Base-by-base conservation (phyloP, 139 green algal species). In the Asterochloris erici region DNA sequence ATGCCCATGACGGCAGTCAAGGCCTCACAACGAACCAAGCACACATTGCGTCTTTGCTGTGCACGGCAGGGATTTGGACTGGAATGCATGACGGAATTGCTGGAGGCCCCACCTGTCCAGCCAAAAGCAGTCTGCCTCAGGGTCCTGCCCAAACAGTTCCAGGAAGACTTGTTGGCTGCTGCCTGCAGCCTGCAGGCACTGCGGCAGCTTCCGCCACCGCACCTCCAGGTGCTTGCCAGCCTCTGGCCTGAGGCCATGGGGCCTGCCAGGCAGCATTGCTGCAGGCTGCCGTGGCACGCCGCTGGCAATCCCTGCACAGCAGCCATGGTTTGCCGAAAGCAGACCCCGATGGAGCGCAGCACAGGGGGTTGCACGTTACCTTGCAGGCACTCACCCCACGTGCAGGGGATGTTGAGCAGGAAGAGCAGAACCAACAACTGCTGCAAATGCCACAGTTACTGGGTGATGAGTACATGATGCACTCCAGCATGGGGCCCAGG, bases 51-150 rank as follows among this genome's bases (percentile, higher is more conserved):
- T 54, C 38, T 6, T 54, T 54, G 6, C 38, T 54, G 38, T 54
- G 38, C 38, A 54, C 38, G 38, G 38, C 2, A 54, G 38, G 38
- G 38, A 54, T 2, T 54, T 54, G 38, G n/a, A 54, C 38, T 54
- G 38, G 2, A 54, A 54, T 2, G 38, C 38, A 54, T 54, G 38
- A n/a, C n/a, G n/a, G n/a, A n/a, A 54, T 54, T 54, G 4, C 38
- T 54, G 28, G 11, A 60, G 27, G 47, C 21, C 80, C 21, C 78
- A 94, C 89, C 92, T 97, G 90, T 98, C 95, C 21, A 98, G 89
- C 95, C 95, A 98, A 81, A 97, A 98, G 14, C 90, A 91, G 90
- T 98, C 89, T 2, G 77, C 71, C 47, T 66, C 85, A 27, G 61
- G 63, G 6, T 73, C 17, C 0, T 26, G n/a, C 73, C 79, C 89